phyloP scores from a whole-genome alignment of 306 rosid genomes.

The Nissolia schottii region DNA sequence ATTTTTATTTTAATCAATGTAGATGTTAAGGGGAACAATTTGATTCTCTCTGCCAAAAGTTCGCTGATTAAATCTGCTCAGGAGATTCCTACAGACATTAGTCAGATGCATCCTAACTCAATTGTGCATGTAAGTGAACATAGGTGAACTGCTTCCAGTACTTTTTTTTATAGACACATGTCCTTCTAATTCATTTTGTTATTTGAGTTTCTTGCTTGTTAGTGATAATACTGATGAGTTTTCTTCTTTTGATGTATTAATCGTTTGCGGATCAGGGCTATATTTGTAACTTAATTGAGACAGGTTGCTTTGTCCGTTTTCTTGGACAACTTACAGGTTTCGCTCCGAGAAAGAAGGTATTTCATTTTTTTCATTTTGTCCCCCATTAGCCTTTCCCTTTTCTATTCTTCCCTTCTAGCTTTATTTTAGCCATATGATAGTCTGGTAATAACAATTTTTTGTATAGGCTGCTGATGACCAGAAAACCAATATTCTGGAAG shows the following conservation, averaged over 20 bases:
- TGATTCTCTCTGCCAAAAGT: constrained; percentile 76
- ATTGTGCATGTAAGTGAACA: constrained; percentile 70
- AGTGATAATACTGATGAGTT: background rate
- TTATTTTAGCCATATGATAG: background rate
- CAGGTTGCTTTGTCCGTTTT: constrained; percentile 94
- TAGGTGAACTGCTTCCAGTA: background rate
- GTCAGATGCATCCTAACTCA: constrained; percentile 64
- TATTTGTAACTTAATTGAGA: constrained; percentile 76
- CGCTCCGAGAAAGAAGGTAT: constrained; percentile 78
- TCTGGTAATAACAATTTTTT: constrained; percentile 4
- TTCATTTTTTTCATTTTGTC: background rate
- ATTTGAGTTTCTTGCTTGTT: background rate
- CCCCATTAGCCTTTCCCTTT: background rate
- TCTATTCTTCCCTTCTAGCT: background rate
- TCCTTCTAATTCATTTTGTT: background rate
- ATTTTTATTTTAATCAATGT: constrained; percentile 20
- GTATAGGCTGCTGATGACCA: constrained; percentile 68
- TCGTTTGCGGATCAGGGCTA: constrained; percentile 61
- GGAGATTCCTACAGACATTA: constrained; percentile 66
- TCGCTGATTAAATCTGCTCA: constrained; percentile 64
- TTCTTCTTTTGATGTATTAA: constrained; percentile 10
- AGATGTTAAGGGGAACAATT: constrained; percentile 65
- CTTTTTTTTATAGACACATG: background rate
- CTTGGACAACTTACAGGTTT: constrained; percentile 92
- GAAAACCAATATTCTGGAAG: constrained; percentile 58